phyloP scores from a whole-genome alignment of 495 filamentous ascomycete species.

The Lasiosphaeriaceae sp. region DNA sequence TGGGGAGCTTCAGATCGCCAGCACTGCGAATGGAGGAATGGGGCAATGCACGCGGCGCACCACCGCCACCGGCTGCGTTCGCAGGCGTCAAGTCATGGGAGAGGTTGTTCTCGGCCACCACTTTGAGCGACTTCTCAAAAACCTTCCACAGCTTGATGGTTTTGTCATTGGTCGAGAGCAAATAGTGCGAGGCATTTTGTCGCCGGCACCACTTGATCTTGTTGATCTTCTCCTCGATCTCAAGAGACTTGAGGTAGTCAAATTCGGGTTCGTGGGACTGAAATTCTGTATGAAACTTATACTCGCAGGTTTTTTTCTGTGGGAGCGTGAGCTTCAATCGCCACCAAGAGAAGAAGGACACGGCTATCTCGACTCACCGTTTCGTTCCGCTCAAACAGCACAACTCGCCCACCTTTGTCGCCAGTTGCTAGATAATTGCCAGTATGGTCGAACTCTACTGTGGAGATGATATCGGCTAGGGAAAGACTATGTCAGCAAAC shows the following conservation, averaged over 20 bases:
- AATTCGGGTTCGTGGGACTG: conserved; percentile 99
- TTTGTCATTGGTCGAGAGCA: conserved; percentile 98
- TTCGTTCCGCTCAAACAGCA: conserved; percentile 96
- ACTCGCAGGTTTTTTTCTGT: conserved; percentile 99
- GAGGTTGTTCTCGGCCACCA: conserved; percentile 97
- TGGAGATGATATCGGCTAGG: conserved; percentile 97
- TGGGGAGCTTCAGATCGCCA: conserved; percentile 83
- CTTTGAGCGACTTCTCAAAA: conserved; percentile 97
- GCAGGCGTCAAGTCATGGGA: conserved; percentile 90
- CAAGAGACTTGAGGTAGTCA: conserved; percentile 97
- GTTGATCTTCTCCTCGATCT: conserved; percentile 99
- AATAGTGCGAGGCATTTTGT: conserved; percentile 97
- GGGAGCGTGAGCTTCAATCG: conserved; percentile 11
- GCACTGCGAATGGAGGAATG: conserved; percentile 73
- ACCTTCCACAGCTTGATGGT: conserved; percentile 99
- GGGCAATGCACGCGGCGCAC: conserved; percentile 62
- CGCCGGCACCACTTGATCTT: conserved; percentile 99
- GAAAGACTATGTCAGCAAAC: conserved; percentile 23
- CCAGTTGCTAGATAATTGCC: conserved; percentile 97
- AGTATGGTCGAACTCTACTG: conserved; percentile 98
- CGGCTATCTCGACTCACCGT: conserved; percentile 63
- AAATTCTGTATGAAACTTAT: conserved; percentile 99
- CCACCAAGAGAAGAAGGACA: not conserved
- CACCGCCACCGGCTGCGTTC: conserved; percentile 68
- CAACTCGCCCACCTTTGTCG: conserved; percentile 95